Evolutionary conservation across 257 asterid species (phyloP).

Genomic region (Primulina eburnea): DNA sequence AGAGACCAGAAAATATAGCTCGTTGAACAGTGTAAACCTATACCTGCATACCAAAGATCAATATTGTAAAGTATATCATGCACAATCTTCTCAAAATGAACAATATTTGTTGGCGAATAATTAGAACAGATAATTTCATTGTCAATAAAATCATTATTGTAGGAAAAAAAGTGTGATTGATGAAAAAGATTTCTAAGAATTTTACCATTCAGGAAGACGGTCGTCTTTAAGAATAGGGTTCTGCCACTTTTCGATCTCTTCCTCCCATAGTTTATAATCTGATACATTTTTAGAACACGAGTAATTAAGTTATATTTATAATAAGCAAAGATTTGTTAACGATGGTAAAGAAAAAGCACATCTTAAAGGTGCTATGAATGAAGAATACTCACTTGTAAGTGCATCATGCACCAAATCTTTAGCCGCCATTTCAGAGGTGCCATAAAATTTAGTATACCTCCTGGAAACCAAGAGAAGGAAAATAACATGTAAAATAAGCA

Average conservation of each 20-base stretch:
- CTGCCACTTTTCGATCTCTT: slow-evolving; percentile 98
- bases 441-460: slow-evolving; percentile 96
- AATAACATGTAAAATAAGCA: slow-evolving; percentile 12
- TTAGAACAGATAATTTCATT: neutral
- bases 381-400: slow-evolving; percentile 69
- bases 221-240: slow-evolving; percentile 80
- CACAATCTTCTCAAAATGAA: neutral
- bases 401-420: slow-evolving; percentile 88
- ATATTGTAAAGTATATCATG: neutral
- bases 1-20: slow-evolving; percentile 94
- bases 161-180: neutral
- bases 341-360: neutral
- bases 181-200: slow-evolving; percentile 12
- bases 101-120: neutral
- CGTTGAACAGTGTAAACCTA: slow-evolving; percentile 91
- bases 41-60: slow-evolving; percentile 60
- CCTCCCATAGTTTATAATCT: slow-evolving; percentile 97
- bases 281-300: slow-evolving; percentile 24
- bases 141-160: neutral
- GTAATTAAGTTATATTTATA: neutral
- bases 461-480: slow-evolving; percentile 41
- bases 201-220: slow-evolving; percentile 92
- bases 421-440: slow-evolving; percentile 86
- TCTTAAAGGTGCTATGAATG: neutral
- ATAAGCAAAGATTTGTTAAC: neutral